Evolutionary conservation across 1,284 basidiomycete genomes (phyloP).

Genomic region (Trametes versicolor): DNA sequence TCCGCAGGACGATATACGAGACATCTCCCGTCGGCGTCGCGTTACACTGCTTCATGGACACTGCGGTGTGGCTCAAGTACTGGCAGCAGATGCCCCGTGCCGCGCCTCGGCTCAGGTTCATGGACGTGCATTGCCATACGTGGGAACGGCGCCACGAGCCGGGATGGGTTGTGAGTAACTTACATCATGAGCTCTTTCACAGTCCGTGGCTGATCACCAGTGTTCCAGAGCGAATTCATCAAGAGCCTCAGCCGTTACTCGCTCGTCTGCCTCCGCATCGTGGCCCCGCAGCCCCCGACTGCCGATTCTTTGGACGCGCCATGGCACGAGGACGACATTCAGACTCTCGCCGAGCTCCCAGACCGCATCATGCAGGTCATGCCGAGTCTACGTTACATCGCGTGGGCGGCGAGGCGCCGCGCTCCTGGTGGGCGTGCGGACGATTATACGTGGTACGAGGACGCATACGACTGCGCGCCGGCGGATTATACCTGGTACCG

Average conservation of each 20-base stretch:
- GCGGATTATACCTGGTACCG: constrained; percentile 29
- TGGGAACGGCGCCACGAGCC: constrained; percentile 22
- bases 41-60: constrained; percentile 26
- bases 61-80: constrained; percentile 23
- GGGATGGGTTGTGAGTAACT: constrained; percentile 26
- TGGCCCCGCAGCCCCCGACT: constrained; percentile 23
- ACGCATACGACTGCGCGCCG: constrained; percentile 26
- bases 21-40: constrained; percentile 26
- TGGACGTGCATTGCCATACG: constrained; percentile 28
- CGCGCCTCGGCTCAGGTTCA: constrained; percentile 24
- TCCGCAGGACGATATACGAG: constrained; percentile 22
- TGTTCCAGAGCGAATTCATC: constrained; percentile 11
- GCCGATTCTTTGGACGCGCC: constrained; percentile 18
- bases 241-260: constrained; percentile 22
- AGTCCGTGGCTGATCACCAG: background rate
- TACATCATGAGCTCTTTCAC: background rate
- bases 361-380: constrained; percentile 24
- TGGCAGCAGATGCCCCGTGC: constrained; percentile 21
- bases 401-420: constrained; percentile 28
- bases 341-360: constrained; percentile 26
- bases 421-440: constrained; percentile 5
- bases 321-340: constrained; percentile 26
- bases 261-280: constrained; percentile 25
- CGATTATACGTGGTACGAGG: constrained; percentile 29
- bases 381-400: constrained; percentile 26